Percentiles rank a stretch among this genome's conserved stretches.
These are phyloP conservation scores for Begonia loranthoides DNA, from an alignment of 306 rosid genomes.

Conservation along the genomic window DNA sequence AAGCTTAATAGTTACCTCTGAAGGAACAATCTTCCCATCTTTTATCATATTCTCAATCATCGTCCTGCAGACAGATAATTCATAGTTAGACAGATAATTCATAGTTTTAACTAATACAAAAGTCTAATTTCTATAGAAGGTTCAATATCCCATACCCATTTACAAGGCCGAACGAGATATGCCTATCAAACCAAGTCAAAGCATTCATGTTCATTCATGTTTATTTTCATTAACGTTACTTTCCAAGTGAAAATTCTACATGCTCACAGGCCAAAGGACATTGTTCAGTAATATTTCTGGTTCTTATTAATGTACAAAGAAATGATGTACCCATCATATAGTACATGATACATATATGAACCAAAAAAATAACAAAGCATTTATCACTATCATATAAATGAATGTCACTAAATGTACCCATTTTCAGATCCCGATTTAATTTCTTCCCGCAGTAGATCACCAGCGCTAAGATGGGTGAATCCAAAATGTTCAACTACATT, in stretches of 20 bases:
- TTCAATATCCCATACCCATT: neutral
- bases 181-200: too few relatives aligned
- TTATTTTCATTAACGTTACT: too few relatives aligned
- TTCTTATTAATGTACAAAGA: too few relatives aligned
- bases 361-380: too few relatives aligned
- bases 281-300: too few relatives aligned
- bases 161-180: neutral
- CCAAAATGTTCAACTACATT: slow-evolving; percentile 42
- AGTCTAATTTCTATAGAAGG: neutral
- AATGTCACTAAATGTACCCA: slow-evolving; percentile 40
- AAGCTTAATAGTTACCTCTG: slow-evolving; percentile 84
- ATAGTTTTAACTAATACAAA: slow-evolving; percentile 3
- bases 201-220: too few relatives aligned
- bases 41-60: slow-evolving; percentile 87
- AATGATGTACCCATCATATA: too few relatives aligned
- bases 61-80: slow-evolving; percentile 38
- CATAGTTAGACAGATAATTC: slow-evolving; percentile 15
- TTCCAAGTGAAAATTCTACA: too few relatives aligned
- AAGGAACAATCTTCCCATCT: slow-evolving; percentile 94
- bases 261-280: too few relatives aligned
- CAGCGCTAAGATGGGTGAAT: slow-evolving; percentile 66
- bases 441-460: slow-evolving; percentile 87
- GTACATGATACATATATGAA: too few relatives aligned
- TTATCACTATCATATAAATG: neutral
- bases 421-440: slow-evolving; percentile 89